Conservation (phyloP, 2,329 filamentous ascomycete species). For the Pyrenophora graminea region DNA sequence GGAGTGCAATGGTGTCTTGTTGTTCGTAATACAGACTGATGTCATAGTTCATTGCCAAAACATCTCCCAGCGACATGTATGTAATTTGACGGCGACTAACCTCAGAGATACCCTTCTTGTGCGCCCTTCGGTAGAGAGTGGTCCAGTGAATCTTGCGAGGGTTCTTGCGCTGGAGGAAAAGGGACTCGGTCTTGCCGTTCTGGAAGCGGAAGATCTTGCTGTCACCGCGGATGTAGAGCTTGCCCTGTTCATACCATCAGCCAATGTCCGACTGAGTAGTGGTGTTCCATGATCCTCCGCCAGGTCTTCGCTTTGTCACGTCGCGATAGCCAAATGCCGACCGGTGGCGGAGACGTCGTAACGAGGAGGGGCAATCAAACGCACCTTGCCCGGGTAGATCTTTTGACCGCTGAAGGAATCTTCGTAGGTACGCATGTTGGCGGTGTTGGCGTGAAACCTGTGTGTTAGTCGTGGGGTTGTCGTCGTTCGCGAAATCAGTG, state of each 20-base stretch:
- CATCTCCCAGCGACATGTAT: slow-evolving; percentile 1
- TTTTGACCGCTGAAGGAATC: slow-evolving; percentile 77
- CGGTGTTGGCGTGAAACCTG: slow-evolving; percentile 51
- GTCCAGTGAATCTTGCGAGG: slow-evolving; percentile 99
- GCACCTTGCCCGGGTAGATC: slow-evolving; percentile 81
- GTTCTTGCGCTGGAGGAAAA: slow-evolving; percentile 99
- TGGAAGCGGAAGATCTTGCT: slow-evolving; percentile 99
- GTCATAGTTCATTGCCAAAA: slow-evolving; percentile 24
- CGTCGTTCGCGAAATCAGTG: slow-evolving; percentile 29
- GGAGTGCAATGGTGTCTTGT: slow-evolving; percentile 3
- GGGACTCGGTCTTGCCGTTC: slow-evolving; percentile 99
- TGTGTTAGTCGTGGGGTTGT: slow-evolving; percentile 45
- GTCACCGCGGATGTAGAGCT: slow-evolving; percentile 99
- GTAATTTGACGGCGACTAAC: slow-evolving; percentile 59
- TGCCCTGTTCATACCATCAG: slow-evolving; percentile 69
- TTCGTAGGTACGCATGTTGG: slow-evolving; percentile 77
- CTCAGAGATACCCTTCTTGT: slow-evolving; percentile 99
- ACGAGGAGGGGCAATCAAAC: slow-evolving; percentile 37
- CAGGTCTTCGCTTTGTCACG: slow-evolving; percentile 19
- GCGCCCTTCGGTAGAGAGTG: slow-evolving; percentile 94
- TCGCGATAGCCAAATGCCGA: slow-evolving; percentile 31
- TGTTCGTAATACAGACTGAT: slow-evolving; percentile 18
- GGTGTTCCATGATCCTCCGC: slow-evolving; percentile 14
- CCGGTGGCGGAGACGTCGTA: slow-evolving; percentile 15
- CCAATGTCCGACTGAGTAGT: slow-evolving; percentile 20